Base-by-base conservation (phyloP, 139 green algal genomes). In the Chlorella sp. region DNA sequence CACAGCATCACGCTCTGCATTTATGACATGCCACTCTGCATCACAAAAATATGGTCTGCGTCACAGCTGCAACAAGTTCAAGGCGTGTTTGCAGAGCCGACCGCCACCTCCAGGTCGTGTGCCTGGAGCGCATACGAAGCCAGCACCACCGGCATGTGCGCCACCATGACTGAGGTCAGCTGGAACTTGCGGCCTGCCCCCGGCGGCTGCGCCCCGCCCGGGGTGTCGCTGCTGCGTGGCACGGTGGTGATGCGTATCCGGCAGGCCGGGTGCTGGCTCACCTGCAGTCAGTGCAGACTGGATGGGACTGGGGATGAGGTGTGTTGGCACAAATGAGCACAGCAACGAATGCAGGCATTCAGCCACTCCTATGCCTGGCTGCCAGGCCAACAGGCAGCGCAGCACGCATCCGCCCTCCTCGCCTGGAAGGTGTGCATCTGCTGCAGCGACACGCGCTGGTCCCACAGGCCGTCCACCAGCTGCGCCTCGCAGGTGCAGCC, bases 191-290 rank as follows among this genome's bases (percentile, higher is more conserved):
- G 26, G n/a, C 73, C 73, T 32, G 24, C 30, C 51, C 51, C 51
- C 16, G 9, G 51, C 51, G 51, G 51, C 32, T 24, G 28, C 4
- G 32, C 41, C 17, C 41, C 46, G 28, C 41, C 46, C 1, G 44
- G 30, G 32, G 22, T 19, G 16, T 19, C 46, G 44, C 24, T 32
- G 72, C 32, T 34, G 20, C 32, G 19, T n/a, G 14, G 46, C 32
- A 65, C 30, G 20, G 62, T 80, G 43, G 46, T 80, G 6, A 67
- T 34, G 3, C 73, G 73, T 3, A 80, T 41, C 32, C 36, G n/a
- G 46, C 73, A 80, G n/a, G 19, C 13, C n/a, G 73, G 73, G 46
- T 80, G 73, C 73, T 80, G 73, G 46, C 24, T 80, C n/a, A 62
- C 51, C 73, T 80, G 73, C 72, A 41, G 72, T 11, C 17, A 8